Base-by-base conservation (phyloP, 345 rosid genomes). In the Syzygium aqueum region DNA sequence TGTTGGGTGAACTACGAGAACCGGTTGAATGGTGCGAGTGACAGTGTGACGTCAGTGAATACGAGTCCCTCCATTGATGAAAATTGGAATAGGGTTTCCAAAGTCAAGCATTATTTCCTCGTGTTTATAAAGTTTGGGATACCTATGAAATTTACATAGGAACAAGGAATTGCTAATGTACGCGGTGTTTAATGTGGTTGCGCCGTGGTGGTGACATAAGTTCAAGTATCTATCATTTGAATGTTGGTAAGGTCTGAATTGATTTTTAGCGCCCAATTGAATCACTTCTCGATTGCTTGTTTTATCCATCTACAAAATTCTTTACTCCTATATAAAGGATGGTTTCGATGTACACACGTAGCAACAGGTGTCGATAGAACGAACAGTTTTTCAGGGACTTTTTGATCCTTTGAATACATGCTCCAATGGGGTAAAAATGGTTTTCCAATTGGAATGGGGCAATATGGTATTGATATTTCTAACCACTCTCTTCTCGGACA, bases 161-260 rank as follows among this genome's bases (percentile, higher is more conserved):
- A 67, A 30, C 46, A 30, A 67, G 46, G 30, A 30, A 3, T 30
- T 67, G 78, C 46, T 6, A 19, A 67, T 30, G 40, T 30, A 2
- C 43, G 8, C 6, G 10, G 1, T 30, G 12, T 65, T 65, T 65
- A 65, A 16, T 17, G 9, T 8, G 43, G 21, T 30, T 1, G 0
- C 0, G 1, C 46, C 78, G 9, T 8, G 12, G 6, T 2, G 8
- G 0, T 16, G 9, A 8, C 78, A 4, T 67, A 30, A 6, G 2
- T 67, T 67, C 3, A 67, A 67, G 12, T 9, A 30, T 5, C 17
- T 16, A 67, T 30, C 17, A 67, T 67, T 30, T 17, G 2, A 67
- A 67, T 67, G 11, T 1, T 30, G 2, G 6, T 67, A 19, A 67
- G 3, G 2, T 16, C 0, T 33, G 7, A 8, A 67, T 11, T 10